phyloP scores from a whole-genome alignment of 805 yeast genomes.

The Saccharomycopsis selenospora region DNA sequence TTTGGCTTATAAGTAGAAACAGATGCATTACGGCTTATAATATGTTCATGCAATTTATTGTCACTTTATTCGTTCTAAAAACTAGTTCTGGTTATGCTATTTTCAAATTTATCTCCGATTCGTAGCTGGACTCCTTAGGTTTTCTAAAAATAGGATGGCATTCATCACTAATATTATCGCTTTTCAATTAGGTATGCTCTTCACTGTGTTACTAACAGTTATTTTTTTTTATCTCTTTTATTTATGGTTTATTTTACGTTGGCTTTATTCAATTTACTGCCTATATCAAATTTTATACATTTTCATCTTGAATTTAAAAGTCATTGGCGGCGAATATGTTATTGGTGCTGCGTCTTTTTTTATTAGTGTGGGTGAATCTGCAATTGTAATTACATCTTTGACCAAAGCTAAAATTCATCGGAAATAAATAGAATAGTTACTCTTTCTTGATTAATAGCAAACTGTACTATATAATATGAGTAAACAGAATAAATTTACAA shows the following conservation, averaged over 20 bases:
- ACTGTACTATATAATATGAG: slow-evolving; percentile 41
- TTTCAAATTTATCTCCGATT: slow-evolving; percentile 49
- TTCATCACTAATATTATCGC: slow-evolving; percentile 41
- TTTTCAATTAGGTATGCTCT: slow-evolving; percentile 37
- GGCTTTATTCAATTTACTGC: slow-evolving; percentile 56
- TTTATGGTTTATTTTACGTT: slow-evolving; percentile 51
- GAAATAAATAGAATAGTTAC: slow-evolving; percentile 53
- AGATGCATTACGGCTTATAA: slow-evolving; percentile 54
- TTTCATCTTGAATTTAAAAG: slow-evolving; percentile 52
- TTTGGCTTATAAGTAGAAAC: slow-evolving; percentile 36
- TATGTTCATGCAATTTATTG: slow-evolving; percentile 49
- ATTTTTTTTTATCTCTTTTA: slow-evolving; percentile 60
- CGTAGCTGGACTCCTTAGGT: slow-evolving; percentile 51
- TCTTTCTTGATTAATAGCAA: slow-evolving; percentile 33
- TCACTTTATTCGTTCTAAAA: slow-evolving; percentile 54
- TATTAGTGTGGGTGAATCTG: slow-evolving; percentile 59
- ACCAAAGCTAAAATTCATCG: slow-evolving; percentile 58
- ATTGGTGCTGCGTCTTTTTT: slow-evolving; percentile 63
- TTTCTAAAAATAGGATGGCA: slow-evolving; percentile 54
- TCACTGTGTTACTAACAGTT: slow-evolving; percentile 55
- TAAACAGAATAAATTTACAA: slow-evolving; percentile 45
- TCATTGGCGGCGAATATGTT: slow-evolving; percentile 58
- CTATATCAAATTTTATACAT: slow-evolving; percentile 47
- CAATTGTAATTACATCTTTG: slow-evolving; percentile 52
- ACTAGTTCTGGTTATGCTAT: slow-evolving; percentile 54